Conservation (phyloP, 345 rosid genomes). For the Populus nigra region DNA sequence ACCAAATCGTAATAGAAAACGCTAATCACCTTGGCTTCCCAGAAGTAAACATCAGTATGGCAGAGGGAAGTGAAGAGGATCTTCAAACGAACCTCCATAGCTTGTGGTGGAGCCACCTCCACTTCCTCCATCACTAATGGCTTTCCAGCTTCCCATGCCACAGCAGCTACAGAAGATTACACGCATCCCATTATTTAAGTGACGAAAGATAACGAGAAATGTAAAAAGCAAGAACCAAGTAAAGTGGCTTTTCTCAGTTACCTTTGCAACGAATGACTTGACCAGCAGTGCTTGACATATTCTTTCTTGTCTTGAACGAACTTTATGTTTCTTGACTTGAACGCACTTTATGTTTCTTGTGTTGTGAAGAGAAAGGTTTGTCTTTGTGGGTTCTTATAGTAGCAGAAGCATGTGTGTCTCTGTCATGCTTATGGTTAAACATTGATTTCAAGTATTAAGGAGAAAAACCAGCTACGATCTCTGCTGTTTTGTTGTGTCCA, state of each 20-base stretch:
- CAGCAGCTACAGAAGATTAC: constrained; percentile 33
- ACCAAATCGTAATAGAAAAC: background rate
- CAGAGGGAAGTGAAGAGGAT: constrained; percentile 40
- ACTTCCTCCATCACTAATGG: constrained; percentile 50
- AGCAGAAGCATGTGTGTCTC: background rate
- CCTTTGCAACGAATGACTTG: constrained; percentile 42
- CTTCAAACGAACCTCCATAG: constrained; percentile 44
- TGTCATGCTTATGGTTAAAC: background rate
- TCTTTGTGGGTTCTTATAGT: background rate
- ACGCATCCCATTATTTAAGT: no score
- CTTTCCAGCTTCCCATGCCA: constrained; percentile 62
- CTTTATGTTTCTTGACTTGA: background rate
- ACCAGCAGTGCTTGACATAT: constrained; percentile 30
- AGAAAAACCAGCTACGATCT: background rate
- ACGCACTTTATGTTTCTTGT: background rate
- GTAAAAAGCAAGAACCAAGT: background rate
- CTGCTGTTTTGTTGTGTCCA: background rate
- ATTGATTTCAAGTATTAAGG: background rate
- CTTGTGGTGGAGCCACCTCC: constrained; percentile 56
- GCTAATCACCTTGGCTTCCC: constrained; percentile 46
- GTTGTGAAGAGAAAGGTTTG: background rate
- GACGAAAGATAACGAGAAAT: no score
- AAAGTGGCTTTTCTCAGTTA: constrained; percentile 5
- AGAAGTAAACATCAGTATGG: constrained; percentile 55
- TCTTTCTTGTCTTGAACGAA: background rate